A percentile compares a stretch with the other conserved stretches of the same genome.
These are phyloP conservation scores for Vigna angularis DNA, from an alignment of 306 rosid species.

Conservation along the genomic window DNA sequence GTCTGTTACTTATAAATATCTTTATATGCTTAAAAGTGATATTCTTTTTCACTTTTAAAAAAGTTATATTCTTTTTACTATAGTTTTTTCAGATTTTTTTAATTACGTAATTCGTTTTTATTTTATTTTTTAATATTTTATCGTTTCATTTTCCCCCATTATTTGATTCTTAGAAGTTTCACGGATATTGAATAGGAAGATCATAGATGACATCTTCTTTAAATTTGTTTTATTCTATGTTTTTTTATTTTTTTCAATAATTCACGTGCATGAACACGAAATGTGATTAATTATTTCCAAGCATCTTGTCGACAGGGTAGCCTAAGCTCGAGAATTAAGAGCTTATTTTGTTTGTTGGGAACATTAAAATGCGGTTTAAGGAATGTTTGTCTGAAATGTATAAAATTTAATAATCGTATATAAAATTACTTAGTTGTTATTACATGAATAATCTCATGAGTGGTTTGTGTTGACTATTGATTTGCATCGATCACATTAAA, in stretches of 20 bases:
- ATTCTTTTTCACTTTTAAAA: too few relatives aligned
- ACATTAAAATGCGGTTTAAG: conserved; percentile 67
- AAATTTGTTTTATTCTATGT: too few relatives aligned
- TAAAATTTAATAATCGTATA: not conserved
- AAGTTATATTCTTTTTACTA: not conserved
- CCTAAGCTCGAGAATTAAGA: conserved; percentile 57
- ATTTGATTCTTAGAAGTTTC: too few relatives aligned
- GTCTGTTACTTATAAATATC: not conserved
- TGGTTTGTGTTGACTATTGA: conserved; percentile 25
- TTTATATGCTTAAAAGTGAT: not conserved
- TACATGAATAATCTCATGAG: conserved; percentile 41
- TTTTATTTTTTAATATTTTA: too few relatives aligned
- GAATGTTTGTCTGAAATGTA: conserved; percentile 69
- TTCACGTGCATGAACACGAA: not conserved
- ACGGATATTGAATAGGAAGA: too few relatives aligned
- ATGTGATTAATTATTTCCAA: not conserved
- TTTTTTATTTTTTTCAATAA: too few relatives aligned
- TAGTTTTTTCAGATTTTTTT: not conserved
- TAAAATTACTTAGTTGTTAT: not conserved
- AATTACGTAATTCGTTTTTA: not conserved
- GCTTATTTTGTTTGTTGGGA: conserved; percentile 54
- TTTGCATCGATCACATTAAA: not conserved
- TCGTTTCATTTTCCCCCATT: too few relatives aligned
- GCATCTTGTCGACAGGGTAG: conserved; percentile 17
- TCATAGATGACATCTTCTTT: too few relatives aligned